A percentile compares a stretch with the other conserved stretches of the same genome.
These are phyloP conservation scores for Nicotiana attenuata DNA, from an alignment of 257 asterid genomes.

Conservation along the genomic window DNA sequence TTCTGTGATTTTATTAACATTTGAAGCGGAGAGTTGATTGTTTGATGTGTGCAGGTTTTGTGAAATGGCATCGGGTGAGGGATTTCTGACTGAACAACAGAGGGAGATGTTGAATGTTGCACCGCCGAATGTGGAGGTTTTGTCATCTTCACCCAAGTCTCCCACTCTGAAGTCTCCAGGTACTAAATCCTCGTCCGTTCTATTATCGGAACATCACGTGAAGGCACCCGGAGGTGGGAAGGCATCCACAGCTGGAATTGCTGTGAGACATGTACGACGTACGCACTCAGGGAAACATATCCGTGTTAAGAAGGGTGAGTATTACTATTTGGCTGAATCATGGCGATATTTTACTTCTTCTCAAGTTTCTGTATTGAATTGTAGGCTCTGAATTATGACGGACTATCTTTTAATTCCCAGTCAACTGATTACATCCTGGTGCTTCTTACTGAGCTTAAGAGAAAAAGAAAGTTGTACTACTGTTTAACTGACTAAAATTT, in stretches of 20 bases:
- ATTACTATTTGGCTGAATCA: neutral
- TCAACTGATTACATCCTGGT: neutral
- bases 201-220: slow-evolving; percentile 50
- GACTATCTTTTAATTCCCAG: neutral
- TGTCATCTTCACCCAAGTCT: slow-evolving; percentile 63
- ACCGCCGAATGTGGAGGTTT: slow-evolving; percentile 61
- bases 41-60: slow-evolving; percentile 16
- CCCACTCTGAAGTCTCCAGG: slow-evolving; percentile 49
- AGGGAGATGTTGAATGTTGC: slow-evolving; percentile 76
- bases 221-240: slow-evolving; percentile 69
- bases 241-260: slow-evolving; percentile 50
- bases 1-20: no score
- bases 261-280: slow-evolving; percentile 66
- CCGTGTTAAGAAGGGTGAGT: slow-evolving; percentile 79
- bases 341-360: neutral
- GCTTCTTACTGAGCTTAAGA: neutral
- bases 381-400: neutral
- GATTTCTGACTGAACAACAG: slow-evolving; percentile 84
- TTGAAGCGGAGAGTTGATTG: slow-evolving; percentile 19
- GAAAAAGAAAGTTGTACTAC: neutral
- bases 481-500: neutral
- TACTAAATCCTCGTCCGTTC: slow-evolving; percentile 18
- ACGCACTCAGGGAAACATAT: slow-evolving; percentile 70
- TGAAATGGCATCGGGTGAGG: slow-evolving; percentile 69
- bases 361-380: neutral